Evolutionary conservation across 2,329 filamentous ascomycete genomes (phyloP), one percentile per base, ranked within the genome.

Genomic region (Trichoderma gracile): DNA sequence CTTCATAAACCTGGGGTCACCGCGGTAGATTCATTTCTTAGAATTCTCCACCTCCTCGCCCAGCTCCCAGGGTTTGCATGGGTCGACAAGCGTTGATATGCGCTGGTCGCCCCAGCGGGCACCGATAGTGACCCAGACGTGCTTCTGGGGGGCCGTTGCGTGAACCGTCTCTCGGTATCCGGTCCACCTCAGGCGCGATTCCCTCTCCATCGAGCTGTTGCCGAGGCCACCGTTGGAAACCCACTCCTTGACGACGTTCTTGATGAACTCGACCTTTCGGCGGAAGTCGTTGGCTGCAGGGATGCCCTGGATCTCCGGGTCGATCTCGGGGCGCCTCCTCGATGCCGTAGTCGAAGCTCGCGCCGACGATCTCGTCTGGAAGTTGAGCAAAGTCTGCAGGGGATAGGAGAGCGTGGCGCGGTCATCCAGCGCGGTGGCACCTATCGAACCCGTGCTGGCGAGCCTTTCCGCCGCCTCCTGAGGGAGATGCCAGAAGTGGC

Each of bases 401-500:
- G 88, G 88, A 69, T 90, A 91, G 14, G 89, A 87, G 27, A 93
- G 80, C 65, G 90, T 86, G 50, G 89, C 86, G 21, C 91, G 86
- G 68, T 88, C 85, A 70, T 90, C 87, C 19, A 90, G 82, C 5
- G 88, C 88, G n/a, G 88, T 82, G 68, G 90, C 84, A 54, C 86
- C 85, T 57, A 92, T 85, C n/a, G 86, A 84, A 63, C 89, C 88
- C 1, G 86, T 86, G 33, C 82, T 77, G 3, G 85, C 81, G 12
- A 94, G 83, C 45, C 86, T 83, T 68, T 85, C 80, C 3, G 89
- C 87, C 0, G 90, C 90, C 65, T 89, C 86, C n/a, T 86, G 79
- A 0, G 89, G 86, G 21, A 93, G 84, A 71, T 91, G 89, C 78
- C 90, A 90, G 73, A 93, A 92, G 73, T 91, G 89, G 69, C 90